Evolutionary conservation across 805 yeast species (phyloP).

Genomic region (Teunomyces funiuensis): DNA sequence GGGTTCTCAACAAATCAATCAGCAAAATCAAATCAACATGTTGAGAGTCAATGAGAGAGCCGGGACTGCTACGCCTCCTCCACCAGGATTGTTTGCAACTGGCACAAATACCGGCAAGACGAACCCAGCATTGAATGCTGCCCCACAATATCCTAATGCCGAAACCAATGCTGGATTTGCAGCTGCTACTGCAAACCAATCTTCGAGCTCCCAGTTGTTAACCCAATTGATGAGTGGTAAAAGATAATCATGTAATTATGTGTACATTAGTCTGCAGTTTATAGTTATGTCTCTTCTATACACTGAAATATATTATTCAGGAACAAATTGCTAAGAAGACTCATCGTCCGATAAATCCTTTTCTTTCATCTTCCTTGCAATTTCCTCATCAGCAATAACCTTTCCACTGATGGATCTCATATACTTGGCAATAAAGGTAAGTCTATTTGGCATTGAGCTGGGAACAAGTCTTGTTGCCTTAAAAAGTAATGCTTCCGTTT

Average conservation of each 20-base stretch:
- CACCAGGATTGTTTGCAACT: slow-evolving; percentile 62
- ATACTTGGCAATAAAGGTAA: background rate
- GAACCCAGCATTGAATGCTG: slow-evolving; percentile 8
- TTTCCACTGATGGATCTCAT: slow-evolving; percentile 2
- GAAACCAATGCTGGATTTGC: slow-evolving; percentile 14
- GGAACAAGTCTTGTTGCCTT: background rate
- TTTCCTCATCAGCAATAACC: background rate
- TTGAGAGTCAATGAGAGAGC: slow-evolving; percentile 33
- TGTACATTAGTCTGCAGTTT: background rate
- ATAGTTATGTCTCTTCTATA: background rate
- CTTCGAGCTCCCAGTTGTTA: slow-evolving; percentile 75
- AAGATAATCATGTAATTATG: slow-evolving; percentile 25
- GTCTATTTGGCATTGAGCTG: background rate
- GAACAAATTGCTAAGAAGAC: background rate
- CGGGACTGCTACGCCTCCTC: slow-evolving; percentile 60
- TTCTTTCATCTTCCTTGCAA: background rate
- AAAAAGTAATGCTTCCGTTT: background rate
- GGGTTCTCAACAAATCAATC: slow-evolving; percentile 19
- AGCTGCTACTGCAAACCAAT: slow-evolving; percentile 24
- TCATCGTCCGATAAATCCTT: background rate
- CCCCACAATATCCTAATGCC: slow-evolving; percentile 4
- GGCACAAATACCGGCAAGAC: slow-evolving; percentile 14
- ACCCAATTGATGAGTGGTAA: slow-evolving; percentile 85
- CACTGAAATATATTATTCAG: background rate
- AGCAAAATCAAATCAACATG: slow-evolving; percentile 26